Percentiles rank a stretch among this genome's conserved stretches.
Evolutionary conservation across 2,329 filamentous ascomycete genomes (phyloP).

Genomic region (Sporothrix curviconia): DNA sequence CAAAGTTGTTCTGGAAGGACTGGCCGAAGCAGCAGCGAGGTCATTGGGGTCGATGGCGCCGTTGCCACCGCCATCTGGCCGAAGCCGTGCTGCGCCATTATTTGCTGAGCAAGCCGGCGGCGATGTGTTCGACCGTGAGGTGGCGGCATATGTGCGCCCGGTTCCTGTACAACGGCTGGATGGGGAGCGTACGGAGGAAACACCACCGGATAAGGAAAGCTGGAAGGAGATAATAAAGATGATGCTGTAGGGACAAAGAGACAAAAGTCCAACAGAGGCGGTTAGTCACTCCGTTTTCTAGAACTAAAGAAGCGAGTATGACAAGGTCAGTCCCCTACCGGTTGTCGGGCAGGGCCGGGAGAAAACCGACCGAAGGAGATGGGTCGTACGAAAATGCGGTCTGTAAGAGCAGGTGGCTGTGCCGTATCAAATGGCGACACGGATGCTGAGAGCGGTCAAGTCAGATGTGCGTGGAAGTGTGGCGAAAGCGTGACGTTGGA

Average conservation of each 20-base stretch:
- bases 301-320: neutral
- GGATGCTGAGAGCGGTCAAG: neutral
- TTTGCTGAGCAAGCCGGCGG: too few species aligned
- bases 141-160: neutral
- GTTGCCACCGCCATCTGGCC: slow-evolving; percentile 47
- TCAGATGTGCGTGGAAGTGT: neutral
- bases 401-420: slow-evolving; percentile 3
- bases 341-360: neutral
- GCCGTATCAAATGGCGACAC: neutral
- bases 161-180: neutral
- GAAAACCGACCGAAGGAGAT: neutral
- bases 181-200: neutral
- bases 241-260: neutral
- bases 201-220: neutral
- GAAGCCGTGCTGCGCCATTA: slow-evolving; percentile 52
- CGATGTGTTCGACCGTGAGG: too few species aligned
- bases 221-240: neutral
- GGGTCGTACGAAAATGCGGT: slow-evolving; percentile 10
- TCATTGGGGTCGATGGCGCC: slow-evolving; percentile 72
- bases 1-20: slow-evolving; percentile 57
- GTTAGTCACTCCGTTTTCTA: slow-evolving; percentile 1
- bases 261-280: neutral
- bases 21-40: slow-evolving; percentile 61
- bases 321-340: neutral
- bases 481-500: neutral